Evolutionary conservation across 148 eudicot genomes (phyloP), one percentile per base, ranked within the genome.

Genomic region (Polygonum aviculare): DNA sequence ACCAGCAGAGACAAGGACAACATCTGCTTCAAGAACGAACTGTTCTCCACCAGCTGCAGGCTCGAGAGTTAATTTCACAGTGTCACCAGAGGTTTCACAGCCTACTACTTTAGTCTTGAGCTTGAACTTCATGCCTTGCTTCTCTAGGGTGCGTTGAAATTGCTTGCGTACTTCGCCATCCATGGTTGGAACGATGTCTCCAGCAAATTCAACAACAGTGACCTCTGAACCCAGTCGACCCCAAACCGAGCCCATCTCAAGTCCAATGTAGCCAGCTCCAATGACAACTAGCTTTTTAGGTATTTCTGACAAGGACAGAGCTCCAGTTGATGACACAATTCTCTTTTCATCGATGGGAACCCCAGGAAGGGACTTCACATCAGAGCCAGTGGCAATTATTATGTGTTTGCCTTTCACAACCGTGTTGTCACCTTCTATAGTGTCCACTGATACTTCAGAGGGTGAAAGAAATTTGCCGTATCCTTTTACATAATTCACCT

Each of bases 171-270:
- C 76, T 83, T 94, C 98, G 50, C 84, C 87, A 31, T 94, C 98
- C 98, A 92, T 94, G 75, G 93, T 82, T 5, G 98, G 98, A 75
- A 94, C 98, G 35, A 92, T 94, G 19, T 92, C 96, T 0, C 88
- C 63, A 6, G 88, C 97, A 81, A 90, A 94, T 85, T 94, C 97
- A 16, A 94, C 97, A 55, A 94, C 97, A 5, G 90, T 94, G 38
- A 94, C 93, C 83, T 90, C 91, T 6, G 98, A 90, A 57, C 98
- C 98, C n/a, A 94, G 86, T 45, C 98, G 95, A 8, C 96, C 92
- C 98, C 98, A 94, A 22, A 94, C 98, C 21, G 98, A 94, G 9
- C 98, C 98, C 98, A 94, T 94, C 72, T 79, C 98, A 39, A 87
- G 95, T 70, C 98, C 98, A 57, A 94, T 94, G 74, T 94, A 94